These are phyloP conservation scores for Ramularia collo-cygni DNA, from an alignment of 2,329 filamentous ascomycete species.

Conservation along the genomic window DNA sequence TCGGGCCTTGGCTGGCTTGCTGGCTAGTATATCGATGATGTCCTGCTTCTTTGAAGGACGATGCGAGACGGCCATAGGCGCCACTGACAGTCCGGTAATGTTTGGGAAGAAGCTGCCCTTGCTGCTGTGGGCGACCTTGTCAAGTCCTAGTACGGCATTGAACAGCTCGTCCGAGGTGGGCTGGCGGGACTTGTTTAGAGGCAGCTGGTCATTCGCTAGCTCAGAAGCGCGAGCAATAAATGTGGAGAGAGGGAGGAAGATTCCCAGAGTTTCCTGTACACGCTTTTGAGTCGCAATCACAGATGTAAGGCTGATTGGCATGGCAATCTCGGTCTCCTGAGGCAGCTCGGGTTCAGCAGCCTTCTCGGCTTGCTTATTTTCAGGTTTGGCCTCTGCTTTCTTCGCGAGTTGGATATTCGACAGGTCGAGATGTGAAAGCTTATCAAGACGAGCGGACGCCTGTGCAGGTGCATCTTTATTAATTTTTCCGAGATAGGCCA, in stretches of 20 bases:
- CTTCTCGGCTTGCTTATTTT: slow-evolving; percentile 42
- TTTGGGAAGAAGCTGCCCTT: slow-evolving; percentile 66
- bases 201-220: slow-evolving; percentile 81
- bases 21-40: slow-evolving; percentile 72
- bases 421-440: slow-evolving; percentile 79
- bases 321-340: slow-evolving; percentile 53
- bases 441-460: slow-evolving; percentile 63
- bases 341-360: slow-evolving; percentile 38
- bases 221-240: slow-evolving; percentile 82
- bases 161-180: slow-evolving; percentile 79
- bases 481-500: slow-evolving; percentile 80
- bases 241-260: slow-evolving; percentile 74
- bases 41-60: slow-evolving; percentile 52
- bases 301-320: slow-evolving; percentile 71
- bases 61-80: slow-evolving; percentile 29
- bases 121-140: slow-evolving; percentile 43
- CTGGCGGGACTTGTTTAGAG: slow-evolving; percentile 55
- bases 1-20: slow-evolving; percentile 35
- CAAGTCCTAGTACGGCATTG: slow-evolving; percentile 73
- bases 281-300: slow-evolving; percentile 76
- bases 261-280: slow-evolving; percentile 68
- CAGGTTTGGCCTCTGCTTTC: slow-evolving; percentile 28
- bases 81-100: slow-evolving; percentile 51
- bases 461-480: slow-evolving; percentile 62
- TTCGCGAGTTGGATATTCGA: slow-evolving; percentile 83